Conservation (phyloP, 805 yeast genomes). For the Metschnikowia rubicola region DNA sequence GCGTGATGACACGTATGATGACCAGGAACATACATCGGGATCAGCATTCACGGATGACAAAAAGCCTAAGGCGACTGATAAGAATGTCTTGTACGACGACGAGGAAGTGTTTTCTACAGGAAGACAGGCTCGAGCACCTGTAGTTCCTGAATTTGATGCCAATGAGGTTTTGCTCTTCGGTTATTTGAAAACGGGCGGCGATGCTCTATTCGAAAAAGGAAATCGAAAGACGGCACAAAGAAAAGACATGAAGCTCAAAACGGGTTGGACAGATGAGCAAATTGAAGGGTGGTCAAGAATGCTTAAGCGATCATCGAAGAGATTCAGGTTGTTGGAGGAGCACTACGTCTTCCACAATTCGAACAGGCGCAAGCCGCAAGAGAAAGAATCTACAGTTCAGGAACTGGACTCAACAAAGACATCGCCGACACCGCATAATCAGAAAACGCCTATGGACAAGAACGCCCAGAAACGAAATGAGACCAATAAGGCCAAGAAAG, state of each 20-base stretch:
- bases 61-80: conserved; percentile 10
- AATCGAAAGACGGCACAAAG: conserved; percentile 53
- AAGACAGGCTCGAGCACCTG: conserved; percentile 8
- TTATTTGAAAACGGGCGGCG: conserved; percentile 46
- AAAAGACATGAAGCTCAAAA: conserved; percentile 45
- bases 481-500: conserved; percentile 52
- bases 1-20: conserved; percentile 73
- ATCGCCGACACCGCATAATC: not conserved
- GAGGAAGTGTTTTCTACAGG: conserved; percentile 21
- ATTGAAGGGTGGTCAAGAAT: conserved; percentile 91
- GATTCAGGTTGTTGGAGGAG: conserved; percentile 61
- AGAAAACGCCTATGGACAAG: conserved; percentile 1
- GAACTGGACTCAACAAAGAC: conserved; percentile 10
- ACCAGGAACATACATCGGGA: conserved; percentile 44
- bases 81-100: conserved; percentile 26
- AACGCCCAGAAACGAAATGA: conserved; percentile 35
- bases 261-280: conserved; percentile 83
- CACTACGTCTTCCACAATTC: conserved; percentile 30
- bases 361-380: conserved; percentile 7
- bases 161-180: conserved; percentile 58
- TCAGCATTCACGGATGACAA: conserved; percentile 11
- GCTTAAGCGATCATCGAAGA: conserved; percentile 61
- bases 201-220: conserved; percentile 37
- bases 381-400: not conserved
- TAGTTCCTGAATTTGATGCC: conserved; percentile 28